Percentiles rank a stretch among this genome's conserved stretches.
phyloP scores from a whole-genome alignment of 1,284 basidiomycete species.

The Cutaneotrichosporon curvatum region DNA sequence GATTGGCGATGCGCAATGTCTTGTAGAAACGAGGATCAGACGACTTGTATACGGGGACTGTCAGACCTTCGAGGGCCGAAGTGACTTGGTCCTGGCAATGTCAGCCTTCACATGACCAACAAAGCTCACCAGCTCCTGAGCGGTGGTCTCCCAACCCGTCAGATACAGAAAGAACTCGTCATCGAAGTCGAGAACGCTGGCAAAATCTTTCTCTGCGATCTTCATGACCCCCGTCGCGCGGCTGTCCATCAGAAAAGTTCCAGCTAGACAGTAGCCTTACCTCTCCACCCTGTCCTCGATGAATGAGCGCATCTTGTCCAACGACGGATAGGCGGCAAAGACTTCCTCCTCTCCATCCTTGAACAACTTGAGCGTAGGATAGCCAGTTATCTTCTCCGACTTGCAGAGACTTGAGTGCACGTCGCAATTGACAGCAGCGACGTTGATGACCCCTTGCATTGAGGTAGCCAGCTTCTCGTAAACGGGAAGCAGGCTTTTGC shows the following conservation, averaged over 20 bases:
- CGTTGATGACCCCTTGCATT: conserved; percentile 61
- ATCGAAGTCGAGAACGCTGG: conserved; percentile 52
- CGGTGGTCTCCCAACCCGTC: conserved; percentile 49
- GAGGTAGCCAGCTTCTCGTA: conserved; percentile 66
- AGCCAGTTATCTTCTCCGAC: conserved; percentile 61
- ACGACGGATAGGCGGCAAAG: conserved; percentile 61
- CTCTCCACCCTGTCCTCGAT: conserved; percentile 48
- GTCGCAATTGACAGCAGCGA: conserved; percentile 84
- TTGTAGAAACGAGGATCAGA: conserved; percentile 50
- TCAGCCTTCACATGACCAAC: background rate
- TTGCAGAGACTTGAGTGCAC: conserved; percentile 60
- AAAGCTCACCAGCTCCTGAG: conserved; percentile 41
- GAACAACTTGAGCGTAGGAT: conserved; percentile 66
- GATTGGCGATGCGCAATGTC: conserved; percentile 52
- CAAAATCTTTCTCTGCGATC: conserved; percentile 49
- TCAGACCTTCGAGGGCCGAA: conserved; percentile 56
- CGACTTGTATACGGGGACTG: conserved; percentile 57
- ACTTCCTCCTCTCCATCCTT: conserved; percentile 43
- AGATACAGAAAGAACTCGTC: conserved; percentile 68
- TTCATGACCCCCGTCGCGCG: conserved; percentile 2
- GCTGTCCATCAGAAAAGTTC: conserved; percentile 38
- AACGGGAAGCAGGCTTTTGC: conserved; percentile 72
- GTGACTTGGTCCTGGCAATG: conserved; percentile 52
- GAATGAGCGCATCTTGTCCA: conserved; percentile 64
- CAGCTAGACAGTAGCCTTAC: conserved; percentile 32